These are phyloP conservation scores for Epichloe gansuensis DNA, from an alignment of 2,329 filamentous ascomycete species.

Conservation along the genomic window DNA sequence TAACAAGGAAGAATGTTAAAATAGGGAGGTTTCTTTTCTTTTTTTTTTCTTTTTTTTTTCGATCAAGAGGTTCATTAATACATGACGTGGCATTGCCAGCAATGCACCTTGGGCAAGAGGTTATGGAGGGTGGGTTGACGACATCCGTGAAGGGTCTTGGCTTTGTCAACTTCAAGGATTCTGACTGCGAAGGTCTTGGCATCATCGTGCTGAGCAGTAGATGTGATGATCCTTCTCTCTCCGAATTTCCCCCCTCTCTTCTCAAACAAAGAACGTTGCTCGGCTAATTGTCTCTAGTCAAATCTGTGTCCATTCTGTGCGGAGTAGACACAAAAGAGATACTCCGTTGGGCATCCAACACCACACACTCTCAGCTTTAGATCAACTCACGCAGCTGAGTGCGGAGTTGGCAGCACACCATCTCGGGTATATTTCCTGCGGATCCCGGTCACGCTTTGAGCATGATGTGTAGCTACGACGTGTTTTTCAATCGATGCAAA, in stretches of 20 bases:
- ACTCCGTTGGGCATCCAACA: constrained; percentile 1
- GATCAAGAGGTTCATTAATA: too few species aligned
- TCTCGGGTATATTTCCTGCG: background rate
- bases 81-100: constrained; percentile 2
- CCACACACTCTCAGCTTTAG: background rate
- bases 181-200: background rate
- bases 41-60: too few species aligned
- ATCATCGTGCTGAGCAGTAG: background rate
- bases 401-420: background rate
- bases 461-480: background rate
- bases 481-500: background rate
- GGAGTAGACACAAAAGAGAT: background rate
- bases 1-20: background rate
- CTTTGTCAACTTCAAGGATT: background rate
- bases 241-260: too few species aligned
- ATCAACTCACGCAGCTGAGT: background rate
- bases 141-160: background rate
- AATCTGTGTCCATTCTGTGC: background rate
- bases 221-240: too few species aligned
- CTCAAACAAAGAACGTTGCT: background rate
- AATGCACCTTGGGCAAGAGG: background rate
- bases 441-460: background rate
- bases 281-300: background rate
- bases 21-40: too few species aligned
- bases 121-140: background rate